phyloP scores from a whole-genome alignment of 2,329 filamentous ascomycete genomes.

The Aspergillus calidoustus region DNA sequence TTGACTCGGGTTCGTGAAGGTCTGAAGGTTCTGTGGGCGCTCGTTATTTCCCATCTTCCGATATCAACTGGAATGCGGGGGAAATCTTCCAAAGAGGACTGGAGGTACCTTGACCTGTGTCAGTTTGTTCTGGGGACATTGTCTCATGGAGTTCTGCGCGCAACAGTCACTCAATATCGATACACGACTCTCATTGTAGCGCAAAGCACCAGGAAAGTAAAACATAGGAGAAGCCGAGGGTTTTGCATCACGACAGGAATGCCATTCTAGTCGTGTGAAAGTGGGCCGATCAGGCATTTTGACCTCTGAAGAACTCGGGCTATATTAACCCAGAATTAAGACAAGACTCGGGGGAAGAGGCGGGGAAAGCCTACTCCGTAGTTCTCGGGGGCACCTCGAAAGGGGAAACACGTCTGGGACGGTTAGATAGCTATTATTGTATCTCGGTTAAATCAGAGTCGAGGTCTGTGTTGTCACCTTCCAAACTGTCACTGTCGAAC shows the following conservation, averaged over 20 bases:
- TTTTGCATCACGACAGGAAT: slow-evolving; percentile 18
- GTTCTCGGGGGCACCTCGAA: neutral
- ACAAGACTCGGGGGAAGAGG: slow-evolving; percentile 7
- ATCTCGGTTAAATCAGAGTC: neutral
- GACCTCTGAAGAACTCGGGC: slow-evolving; percentile 6
- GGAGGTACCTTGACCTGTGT: slow-evolving; percentile 29
- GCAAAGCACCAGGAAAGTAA: neutral
- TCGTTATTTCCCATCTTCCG: slow-evolving; percentile 1
- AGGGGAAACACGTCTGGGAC: neutral
- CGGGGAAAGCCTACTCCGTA: slow-evolving; percentile 2
- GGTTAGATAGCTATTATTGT: neutral
- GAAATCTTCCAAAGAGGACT: slow-evolving; percentile 7
- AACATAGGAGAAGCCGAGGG: slow-evolving; percentile 2
- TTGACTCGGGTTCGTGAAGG: slow-evolving; percentile 23
- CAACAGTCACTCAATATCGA: slow-evolving; percentile 5
- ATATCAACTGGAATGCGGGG: slow-evolving; percentile 10
- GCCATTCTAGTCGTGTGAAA: slow-evolving; percentile 11
- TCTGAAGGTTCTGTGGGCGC: slow-evolving; percentile 21
- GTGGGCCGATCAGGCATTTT: slow-evolving; percentile 16
- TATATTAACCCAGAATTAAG: slow-evolving; percentile 9
- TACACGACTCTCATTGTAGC: slow-evolving; percentile 24
- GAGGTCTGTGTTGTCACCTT: no score
- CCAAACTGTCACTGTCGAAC: neutral
- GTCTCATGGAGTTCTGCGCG: slow-evolving; percentile 25
- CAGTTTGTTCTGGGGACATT: slow-evolving; percentile 36